phyloP scores from a whole-genome alignment of 306 rosid species.

The Fragaria nilgerrensis region DNA sequence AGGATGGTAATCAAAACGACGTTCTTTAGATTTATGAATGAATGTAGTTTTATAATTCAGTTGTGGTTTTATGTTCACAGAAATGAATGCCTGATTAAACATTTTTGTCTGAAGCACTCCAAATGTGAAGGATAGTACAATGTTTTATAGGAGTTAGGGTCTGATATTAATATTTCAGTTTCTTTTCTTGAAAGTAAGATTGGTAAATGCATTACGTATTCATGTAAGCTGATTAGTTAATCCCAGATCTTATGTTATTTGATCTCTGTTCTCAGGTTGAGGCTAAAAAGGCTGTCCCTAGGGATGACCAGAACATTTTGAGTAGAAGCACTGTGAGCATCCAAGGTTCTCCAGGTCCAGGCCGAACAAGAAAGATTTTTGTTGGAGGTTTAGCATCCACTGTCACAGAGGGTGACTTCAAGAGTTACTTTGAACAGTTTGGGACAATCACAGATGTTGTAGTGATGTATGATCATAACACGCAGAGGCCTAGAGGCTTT shows the following conservation, averaged over 20 bases:
- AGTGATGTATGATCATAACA: conserved; percentile 96
- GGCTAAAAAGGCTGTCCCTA: conserved; percentile 93
- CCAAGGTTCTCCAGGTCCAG: conserved; percentile 89
- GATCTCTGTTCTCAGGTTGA: conserved; percentile 65
- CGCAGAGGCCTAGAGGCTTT: conserved; percentile 93
- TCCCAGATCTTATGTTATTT: conserved; percentile 5
- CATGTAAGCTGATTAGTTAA: conserved; percentile 12
- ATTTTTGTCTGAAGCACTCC: conserved; percentile 25
- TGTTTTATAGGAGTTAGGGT: conserved; percentile 17
- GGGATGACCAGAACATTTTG: conserved; percentile 76
- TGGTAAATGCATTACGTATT: conserved; percentile 14
- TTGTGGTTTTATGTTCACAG: conserved; percentile 10
- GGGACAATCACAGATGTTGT: conserved; percentile 95
- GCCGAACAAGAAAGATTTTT: conserved; percentile 87
- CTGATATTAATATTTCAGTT: conserved; percentile 24
- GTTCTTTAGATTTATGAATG: neutral
- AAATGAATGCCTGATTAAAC: conserved; percentile 23
- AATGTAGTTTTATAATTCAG: conserved; percentile 25
- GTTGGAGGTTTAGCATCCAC: conserved; percentile 93
- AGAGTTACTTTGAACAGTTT: conserved; percentile 82
- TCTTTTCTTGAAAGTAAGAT: neutral
- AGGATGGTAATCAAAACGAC: conserved; percentile 58
- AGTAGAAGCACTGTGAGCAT: conserved; percentile 68
- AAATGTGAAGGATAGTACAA: conserved; percentile 1
- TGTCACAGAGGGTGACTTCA: conserved; percentile 83